Conservation (phyloP, 1,284 basidiomycete species). For the Porogramme epimiltina region DNA sequence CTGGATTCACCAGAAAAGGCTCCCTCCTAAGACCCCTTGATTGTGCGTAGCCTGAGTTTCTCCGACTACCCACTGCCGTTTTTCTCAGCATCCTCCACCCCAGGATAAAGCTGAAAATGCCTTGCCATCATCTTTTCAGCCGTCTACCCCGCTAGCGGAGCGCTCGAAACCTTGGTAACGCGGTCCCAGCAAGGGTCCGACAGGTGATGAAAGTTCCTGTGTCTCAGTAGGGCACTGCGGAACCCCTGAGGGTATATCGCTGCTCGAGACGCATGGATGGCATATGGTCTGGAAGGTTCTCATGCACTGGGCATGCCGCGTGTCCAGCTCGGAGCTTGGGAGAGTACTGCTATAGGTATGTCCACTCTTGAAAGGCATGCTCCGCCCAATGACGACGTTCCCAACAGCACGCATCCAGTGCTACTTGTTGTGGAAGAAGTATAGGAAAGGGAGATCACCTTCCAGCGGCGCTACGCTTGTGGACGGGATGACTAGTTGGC, state of each 20-base stretch:
- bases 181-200: background rate
- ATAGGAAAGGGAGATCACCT: constrained; percentile 10
- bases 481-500: constrained; percentile 17
- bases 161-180: constrained; percentile 3
- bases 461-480: constrained; percentile 16
- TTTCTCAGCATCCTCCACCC: background rate
- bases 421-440: constrained; percentile 18
- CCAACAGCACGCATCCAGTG: constrained; percentile 15
- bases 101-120: constrained; percentile 13
- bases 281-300: constrained; percentile 31
- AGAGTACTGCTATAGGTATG: constrained; percentile 22
- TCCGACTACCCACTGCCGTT: too few species aligned
- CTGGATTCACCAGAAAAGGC: constrained; percentile 2
- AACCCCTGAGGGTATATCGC: constrained; percentile 14
- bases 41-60: background rate
- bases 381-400: background rate
- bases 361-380: too few species aligned
- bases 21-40: constrained; percentile 1
- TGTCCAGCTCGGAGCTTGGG: constrained; percentile 29
- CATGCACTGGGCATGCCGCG: constrained; percentile 29
- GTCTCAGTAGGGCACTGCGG: constrained; percentile 23
- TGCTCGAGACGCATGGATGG: constrained; percentile 31
- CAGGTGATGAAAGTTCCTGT: constrained; percentile 26
- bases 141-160: background rate
- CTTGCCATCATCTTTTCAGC: background rate